Conservation (phyloP, 2,329 filamentous ascomycete genomes). For the Colletotrichum godetiae region DNA sequence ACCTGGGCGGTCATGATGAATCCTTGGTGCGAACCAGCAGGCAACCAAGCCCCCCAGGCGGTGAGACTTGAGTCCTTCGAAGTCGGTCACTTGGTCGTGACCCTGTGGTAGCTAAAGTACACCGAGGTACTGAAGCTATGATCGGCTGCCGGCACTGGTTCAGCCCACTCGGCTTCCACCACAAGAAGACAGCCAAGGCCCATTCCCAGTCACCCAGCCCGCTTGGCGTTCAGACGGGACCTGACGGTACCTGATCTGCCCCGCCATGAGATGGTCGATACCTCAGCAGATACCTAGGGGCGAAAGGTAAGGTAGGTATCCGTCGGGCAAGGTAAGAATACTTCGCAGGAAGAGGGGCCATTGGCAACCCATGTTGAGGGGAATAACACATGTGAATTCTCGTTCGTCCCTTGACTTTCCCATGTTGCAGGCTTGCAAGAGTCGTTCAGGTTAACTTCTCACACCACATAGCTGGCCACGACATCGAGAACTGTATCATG, state of each 20-base stretch:
- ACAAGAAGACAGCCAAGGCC: background rate
- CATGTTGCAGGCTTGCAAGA: background rate
- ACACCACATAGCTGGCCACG: background rate
- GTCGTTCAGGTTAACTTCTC: background rate
- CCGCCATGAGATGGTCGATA: background rate
- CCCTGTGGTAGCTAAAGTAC: background rate
- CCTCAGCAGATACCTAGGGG: background rate
- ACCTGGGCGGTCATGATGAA: background rate
- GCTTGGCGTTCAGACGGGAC: background rate
- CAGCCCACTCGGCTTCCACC: background rate
- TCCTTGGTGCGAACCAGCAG: background rate
- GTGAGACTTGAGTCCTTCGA: slow-evolving; percentile 4
- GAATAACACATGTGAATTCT: background rate
- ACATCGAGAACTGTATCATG: background rate
- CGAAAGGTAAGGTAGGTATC: background rate
- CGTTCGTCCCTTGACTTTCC: background rate
- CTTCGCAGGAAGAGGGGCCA: background rate
- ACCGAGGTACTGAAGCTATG: background rate
- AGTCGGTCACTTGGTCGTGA: background rate
- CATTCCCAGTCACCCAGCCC: background rate
- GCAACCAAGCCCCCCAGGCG: slow-evolving; percentile 13
- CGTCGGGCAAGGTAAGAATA: background rate
- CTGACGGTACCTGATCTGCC: background rate
- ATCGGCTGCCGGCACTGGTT: slow-evolving; percentile 21
- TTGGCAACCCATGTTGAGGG: background rate